Base-by-base conservation (phyloP, 1,284 basidiomycete species). In the Heterobasidion irregulare region DNA sequence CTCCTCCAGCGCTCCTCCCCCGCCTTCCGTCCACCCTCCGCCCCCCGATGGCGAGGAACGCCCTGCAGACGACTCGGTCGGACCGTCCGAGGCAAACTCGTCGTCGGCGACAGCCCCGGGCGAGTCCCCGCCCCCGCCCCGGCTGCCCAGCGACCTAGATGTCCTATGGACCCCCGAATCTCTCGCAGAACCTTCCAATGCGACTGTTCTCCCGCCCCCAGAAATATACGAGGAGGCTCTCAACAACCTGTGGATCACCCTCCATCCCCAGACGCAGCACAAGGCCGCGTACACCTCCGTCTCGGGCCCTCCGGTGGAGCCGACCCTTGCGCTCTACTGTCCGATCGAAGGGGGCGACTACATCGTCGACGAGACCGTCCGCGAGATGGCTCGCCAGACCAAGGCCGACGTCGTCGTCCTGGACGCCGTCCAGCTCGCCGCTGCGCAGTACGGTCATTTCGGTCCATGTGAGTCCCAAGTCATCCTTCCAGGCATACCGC, bases 341-440 rank as follows among this genome's bases (percentile, higher is more conserved):
- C 92, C 92, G 2, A 86, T 94, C 56, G 92, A 94, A 71, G 92
- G 86, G n/a, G 85, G 84, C 2, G 82, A 86, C 57, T 79, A 87
- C 65, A 77, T 94, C 45, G 76, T 94, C 34, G 84, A 89, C 63
- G 80, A 83, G 36, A 90, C 90, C 1, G 84, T 94, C 15, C 74
- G 78, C 48, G 86, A 90, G 64, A 72, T 94, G 58, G 90, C 90
- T 2, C 76, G 78, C 46, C 76, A 80, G 56, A 82, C 84, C 2
- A 79, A 78, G 34, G 81, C 91, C 15, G 92, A 94, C 60, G 85
- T 94, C 6, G 75, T 94, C 15, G 82, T 92, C 10, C 65, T 95
- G 52, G 92, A 95, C 67, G 76, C 84, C 0, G 80, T 88, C 9
- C 89, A 93, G 56, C 74, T 94, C 19, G 87, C 90, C 54, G 92